Conservation (phyloP, 108 stramenopile genomes). For the Pseudonitzschia multistriata region DNA sequence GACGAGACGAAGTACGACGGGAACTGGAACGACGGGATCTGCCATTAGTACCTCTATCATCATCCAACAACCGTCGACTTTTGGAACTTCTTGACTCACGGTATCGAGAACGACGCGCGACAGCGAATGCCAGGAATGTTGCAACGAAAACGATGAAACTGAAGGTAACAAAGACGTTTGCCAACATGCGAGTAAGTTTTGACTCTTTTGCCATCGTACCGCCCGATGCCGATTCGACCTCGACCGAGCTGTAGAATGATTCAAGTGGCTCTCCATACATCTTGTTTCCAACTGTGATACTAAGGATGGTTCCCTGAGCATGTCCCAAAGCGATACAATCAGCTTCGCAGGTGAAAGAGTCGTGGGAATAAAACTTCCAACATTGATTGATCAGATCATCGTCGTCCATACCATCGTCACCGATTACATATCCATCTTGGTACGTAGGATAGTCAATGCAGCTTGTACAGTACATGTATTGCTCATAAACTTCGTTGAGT, state of each 20-base stretch:
- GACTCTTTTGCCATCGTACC: slow-evolving; percentile 28
- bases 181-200: slow-evolving; percentile 58
- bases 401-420: slow-evolving; percentile 77
- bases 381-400: slow-evolving; percentile 91
- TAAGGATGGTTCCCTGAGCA: slow-evolving; percentile 69
- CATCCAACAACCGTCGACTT: slow-evolving; percentile 61
- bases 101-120: slow-evolving; percentile 73
- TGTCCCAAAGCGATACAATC: slow-evolving; percentile 74
- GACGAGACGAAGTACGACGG: slow-evolving; percentile 28
- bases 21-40: slow-evolving; percentile 33
- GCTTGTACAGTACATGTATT: slow-evolving; percentile 71
- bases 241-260: slow-evolving; percentile 35
- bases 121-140: slow-evolving; percentile 85
- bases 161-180: slow-evolving; percentile 71
- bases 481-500: slow-evolving; percentile 75
- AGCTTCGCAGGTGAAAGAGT: slow-evolving; percentile 67
- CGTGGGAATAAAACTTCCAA: slow-evolving; percentile 88
- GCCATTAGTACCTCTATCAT: slow-evolving; percentile 34
- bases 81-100: slow-evolving; percentile 55
- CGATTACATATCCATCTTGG: slow-evolving; percentile 88
- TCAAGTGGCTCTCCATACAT: slow-evolving; percentile 48
- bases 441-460: slow-evolving; percentile 90
- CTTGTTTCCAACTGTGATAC: slow-evolving; percentile 51
- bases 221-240: slow-evolving; percentile 11
- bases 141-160: slow-evolving; percentile 77